Evolutionary conservation across 2,329 filamentous ascomycete species (phyloP).

Genomic region (Fusarium graminum): DNA sequence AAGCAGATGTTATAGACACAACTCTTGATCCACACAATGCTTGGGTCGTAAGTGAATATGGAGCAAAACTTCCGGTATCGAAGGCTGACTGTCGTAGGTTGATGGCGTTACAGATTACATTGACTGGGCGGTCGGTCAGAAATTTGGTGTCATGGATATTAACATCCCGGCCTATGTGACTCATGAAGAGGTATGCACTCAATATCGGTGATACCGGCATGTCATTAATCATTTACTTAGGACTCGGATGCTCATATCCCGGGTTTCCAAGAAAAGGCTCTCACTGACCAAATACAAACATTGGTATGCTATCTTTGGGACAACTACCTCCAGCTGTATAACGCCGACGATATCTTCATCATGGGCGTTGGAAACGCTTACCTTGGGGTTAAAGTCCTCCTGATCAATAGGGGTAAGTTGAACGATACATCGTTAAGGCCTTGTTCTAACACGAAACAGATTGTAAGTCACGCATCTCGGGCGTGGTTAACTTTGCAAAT

Average conservation of each 20-base stretch:
- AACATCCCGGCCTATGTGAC: slow-evolving; percentile 87
- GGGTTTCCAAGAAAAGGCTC: slow-evolving; percentile 58
- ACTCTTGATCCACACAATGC: slow-evolving; percentile 85
- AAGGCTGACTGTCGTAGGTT: slow-evolving; percentile 67
- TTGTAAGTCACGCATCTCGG: slow-evolving; percentile 76
- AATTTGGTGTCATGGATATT: slow-evolving; percentile 88
- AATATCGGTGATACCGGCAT: background rate
- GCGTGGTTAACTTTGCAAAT: slow-evolving; percentile 84
- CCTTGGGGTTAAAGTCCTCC: slow-evolving; percentile 82
- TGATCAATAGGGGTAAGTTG: slow-evolving; percentile 77
- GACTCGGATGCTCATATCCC: slow-evolving; percentile 64
- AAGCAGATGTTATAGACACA: slow-evolving; percentile 77
- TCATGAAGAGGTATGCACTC: slow-evolving; percentile 66
- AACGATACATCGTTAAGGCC: slow-evolving; percentile 5
- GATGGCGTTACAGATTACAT: slow-evolving; percentile 86
- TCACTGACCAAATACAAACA: slow-evolving; percentile 75
- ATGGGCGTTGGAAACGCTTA: slow-evolving; percentile 93
- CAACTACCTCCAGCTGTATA: slow-evolving; percentile 88
- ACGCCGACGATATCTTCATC: slow-evolving; percentile 81
- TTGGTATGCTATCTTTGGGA: slow-evolving; percentile 93
- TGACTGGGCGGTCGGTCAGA: slow-evolving; percentile 81
- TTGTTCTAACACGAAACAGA: slow-evolving; percentile 55
- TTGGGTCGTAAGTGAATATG: slow-evolving; percentile 77
- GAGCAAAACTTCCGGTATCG: background rate
- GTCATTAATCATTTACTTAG: slow-evolving; percentile 47